Percentiles rank a stretch among this genome's conserved stretches.
These are phyloP conservation scores for Taphrina flavorubra DNA, from an alignment of 1,139 yeast species.

Conservation along the genomic window DNA sequence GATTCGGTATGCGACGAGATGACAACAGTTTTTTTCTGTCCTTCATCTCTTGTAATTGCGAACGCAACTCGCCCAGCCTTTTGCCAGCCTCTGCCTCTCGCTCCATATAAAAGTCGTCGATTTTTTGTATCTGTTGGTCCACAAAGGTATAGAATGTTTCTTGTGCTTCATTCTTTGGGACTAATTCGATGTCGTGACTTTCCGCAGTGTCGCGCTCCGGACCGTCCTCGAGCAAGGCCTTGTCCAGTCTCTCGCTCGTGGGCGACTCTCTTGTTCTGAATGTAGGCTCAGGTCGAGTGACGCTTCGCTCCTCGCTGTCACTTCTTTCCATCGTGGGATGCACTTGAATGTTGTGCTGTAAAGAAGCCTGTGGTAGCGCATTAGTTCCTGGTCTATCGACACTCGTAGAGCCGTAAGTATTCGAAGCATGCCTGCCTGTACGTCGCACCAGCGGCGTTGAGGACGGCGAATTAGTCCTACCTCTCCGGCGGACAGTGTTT, in stretches of 20 bases:
- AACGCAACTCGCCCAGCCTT: conserved; percentile 67
- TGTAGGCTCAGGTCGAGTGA: neutral
- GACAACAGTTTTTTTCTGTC: conserved; percentile 56
- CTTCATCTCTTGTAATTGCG: conserved; percentile 67
- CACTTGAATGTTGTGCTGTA: neutral
- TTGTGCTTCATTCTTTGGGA: conserved; percentile 46
- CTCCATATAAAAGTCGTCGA: conserved; percentile 64
- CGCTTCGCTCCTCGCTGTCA: neutral
- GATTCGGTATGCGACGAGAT: conserved; percentile 44
- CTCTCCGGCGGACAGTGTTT: neutral
- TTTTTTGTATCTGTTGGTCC: conserved; percentile 62
- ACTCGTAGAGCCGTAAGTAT: conserved; percentile 7
- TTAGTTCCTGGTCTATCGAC: neutral
- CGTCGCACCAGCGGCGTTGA: conserved; percentile 17
- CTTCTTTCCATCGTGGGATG: neutral
- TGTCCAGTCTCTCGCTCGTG: neutral
- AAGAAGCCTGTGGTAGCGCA: neutral
- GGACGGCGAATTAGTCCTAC: conserved; percentile 13
- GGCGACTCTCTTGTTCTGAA: neutral
- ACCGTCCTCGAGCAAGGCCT: neutral
- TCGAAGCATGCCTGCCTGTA: neutral
- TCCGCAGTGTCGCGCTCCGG: neutral
- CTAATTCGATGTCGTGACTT: conserved; percentile 7
- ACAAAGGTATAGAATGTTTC: conserved; percentile 66
- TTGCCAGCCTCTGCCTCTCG: conserved; percentile 67